Percentiles rank a stretch among this genome's conserved stretches.
phyloP scores from a whole-genome alignment of 441 rosid species.

The Euphorbia corollata region DNA sequence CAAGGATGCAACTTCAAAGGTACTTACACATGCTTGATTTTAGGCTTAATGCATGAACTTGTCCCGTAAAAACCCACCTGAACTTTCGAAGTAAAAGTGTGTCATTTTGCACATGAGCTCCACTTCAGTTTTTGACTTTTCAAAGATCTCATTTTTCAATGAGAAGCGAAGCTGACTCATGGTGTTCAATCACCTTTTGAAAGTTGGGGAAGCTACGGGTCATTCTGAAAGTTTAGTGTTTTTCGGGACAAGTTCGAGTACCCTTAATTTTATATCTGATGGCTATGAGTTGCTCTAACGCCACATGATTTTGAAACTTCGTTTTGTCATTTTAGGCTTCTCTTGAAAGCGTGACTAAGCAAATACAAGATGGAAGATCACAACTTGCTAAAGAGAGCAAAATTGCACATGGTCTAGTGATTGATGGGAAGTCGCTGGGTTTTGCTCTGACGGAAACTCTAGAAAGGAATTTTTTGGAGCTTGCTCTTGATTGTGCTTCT shows the following conservation, averaged over 20 bases:
- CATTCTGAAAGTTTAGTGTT: too few species aligned
- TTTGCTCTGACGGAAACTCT: constrained; percentile 51
- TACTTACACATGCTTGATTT: constrained; percentile 33
- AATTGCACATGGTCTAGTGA: constrained; percentile 49
- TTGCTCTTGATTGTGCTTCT: constrained; percentile 64
- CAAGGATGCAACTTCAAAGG: constrained; percentile 45
- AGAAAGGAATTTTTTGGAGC: constrained; percentile 49
- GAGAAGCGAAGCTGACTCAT: too few species aligned
- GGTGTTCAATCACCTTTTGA: too few species aligned
- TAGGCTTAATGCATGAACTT: background rate
- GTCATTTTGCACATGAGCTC: too few species aligned
- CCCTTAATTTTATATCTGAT: background rate
- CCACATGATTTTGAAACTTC: constrained; percentile 16
- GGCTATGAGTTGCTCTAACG: background rate
- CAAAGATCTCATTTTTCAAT: too few species aligned
- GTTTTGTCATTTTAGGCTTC: constrained; percentile 42
- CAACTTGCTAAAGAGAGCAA: constrained; percentile 31
- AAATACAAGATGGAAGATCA: constrained; percentile 34
- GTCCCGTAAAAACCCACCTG: too few species aligned
- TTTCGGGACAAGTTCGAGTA: too few species aligned
- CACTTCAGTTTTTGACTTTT: too few species aligned
- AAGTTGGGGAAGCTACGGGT: too few species aligned
- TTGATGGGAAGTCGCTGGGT: constrained; percentile 79
- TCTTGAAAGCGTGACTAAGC: constrained; percentile 39
- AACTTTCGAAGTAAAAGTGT: too few species aligned